Conservation (phyloP, 495 filamentous ascomycete species). For the Penicillium ochrochloron region DNA sequence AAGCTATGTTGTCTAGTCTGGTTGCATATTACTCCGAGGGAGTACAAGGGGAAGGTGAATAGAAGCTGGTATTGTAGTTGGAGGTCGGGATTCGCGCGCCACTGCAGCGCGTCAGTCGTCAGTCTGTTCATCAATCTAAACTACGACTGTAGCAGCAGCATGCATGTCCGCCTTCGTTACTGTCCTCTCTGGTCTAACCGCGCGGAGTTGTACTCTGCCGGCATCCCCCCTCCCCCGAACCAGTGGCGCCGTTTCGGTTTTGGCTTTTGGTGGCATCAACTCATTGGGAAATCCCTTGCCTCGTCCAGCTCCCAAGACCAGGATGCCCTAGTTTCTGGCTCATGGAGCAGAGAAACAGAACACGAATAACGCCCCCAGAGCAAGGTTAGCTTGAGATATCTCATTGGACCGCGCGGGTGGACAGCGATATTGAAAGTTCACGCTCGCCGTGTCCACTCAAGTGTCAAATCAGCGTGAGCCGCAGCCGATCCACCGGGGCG, state of each 20-base stretch:
- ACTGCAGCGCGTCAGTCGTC: conserved; percentile 14
- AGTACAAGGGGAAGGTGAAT: background rate
- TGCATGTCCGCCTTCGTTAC: background rate
- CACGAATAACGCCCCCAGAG: background rate
- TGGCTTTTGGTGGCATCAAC: conserved; percentile 15
- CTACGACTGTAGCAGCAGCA: conserved; percentile 3
- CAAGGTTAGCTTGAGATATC: conserved; percentile 1
- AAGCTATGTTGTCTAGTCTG: background rate
- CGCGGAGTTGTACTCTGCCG: background rate
- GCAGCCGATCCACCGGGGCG: conserved; percentile 27
- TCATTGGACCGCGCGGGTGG: conserved; percentile 17
- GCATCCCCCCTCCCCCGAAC: background rate
- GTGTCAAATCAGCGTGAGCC: conserved; percentile 30
- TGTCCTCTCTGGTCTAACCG: background rate
- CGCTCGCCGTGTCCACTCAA: conserved; percentile 17
- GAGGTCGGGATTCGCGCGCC: conserved; percentile 1
- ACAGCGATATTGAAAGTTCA: conserved; percentile 18
- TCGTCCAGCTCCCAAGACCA: background rate
- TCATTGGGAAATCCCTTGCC: conserved; percentile 8
- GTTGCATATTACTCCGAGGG: background rate
- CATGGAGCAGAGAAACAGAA: background rate
- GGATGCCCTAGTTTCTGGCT: background rate
- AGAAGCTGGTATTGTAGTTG: background rate
- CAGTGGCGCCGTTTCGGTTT: background rate
- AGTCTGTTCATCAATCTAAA: conserved; percentile 11